A percentile compares a stretch with the other conserved stretches of the same genome.
These are phyloP conservation scores for Blastobotrys persicus DNA, from an alignment of 1,139 yeast genomes.

Conservation along the genomic window DNA sequence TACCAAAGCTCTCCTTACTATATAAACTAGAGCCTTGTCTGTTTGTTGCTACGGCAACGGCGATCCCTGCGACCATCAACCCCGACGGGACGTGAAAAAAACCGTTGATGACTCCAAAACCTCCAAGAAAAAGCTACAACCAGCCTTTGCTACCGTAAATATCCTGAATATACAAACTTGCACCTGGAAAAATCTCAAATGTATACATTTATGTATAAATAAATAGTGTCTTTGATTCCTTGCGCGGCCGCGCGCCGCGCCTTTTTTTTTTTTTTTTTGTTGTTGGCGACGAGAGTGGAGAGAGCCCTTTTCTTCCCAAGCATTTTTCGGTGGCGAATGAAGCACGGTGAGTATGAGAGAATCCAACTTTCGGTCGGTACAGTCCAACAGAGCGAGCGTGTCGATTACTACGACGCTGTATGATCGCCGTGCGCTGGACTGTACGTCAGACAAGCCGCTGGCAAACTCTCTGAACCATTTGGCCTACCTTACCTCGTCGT, in stretches of 20 bases:
- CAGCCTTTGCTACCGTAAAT: too few relatives aligned
- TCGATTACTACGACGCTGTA: conserved; percentile 84
- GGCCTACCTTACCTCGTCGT: conserved; percentile 80
- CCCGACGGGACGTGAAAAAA: background rate
- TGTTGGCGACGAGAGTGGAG: background rate
- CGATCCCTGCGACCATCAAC: background rate
- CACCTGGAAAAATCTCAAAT: background rate
- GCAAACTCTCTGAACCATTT: conserved; percentile 89
- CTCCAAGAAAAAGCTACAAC: background rate
- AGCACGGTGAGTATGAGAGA: conserved; percentile 63
- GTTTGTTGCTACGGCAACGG: background rate
- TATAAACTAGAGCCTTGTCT: too few relatives aligned
- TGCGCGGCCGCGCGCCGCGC: background rate
- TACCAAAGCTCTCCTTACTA: too few relatives aligned
- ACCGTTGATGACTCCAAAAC: background rate
- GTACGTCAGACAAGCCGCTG: conserved; percentile 83
- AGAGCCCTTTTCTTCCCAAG: background rate
- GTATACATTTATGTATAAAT: background rate
- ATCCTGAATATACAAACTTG: too few relatives aligned
- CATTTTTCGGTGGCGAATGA: conserved; percentile 9
- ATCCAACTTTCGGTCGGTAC: conserved; percentile 76
- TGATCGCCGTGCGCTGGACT: conserved; percentile 89
- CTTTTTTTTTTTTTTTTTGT: background rate
- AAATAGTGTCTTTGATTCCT: background rate
- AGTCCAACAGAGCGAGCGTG: conserved; percentile 83